phyloP scores from a whole-genome alignment of 2,329 filamentous ascomycete genomes.

The Calonectria fujianensis region DNA sequence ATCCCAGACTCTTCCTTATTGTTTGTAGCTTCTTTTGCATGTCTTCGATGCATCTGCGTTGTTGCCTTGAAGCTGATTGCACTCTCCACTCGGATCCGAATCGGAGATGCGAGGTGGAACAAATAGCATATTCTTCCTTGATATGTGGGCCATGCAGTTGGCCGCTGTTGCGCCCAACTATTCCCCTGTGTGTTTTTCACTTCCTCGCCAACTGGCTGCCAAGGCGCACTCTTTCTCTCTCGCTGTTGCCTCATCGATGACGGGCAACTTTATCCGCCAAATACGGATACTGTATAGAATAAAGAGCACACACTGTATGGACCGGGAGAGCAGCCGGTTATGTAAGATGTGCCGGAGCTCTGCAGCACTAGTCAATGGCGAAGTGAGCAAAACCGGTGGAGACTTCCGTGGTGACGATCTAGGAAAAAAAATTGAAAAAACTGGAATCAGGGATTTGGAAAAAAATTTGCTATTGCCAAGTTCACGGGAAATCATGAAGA shows the following conservation, averaged over 20 bases:
- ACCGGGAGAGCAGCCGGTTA: slow-evolving; percentile 31
- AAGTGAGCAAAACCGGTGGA: slow-evolving; percentile 24
- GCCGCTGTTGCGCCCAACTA: background rate
- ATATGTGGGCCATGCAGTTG: slow-evolving; percentile 1
- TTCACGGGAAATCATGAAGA: background rate
- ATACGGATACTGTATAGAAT: background rate
- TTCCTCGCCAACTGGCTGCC: background rate
- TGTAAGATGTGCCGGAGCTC: slow-evolving; percentile 33
- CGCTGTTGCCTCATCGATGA: slow-evolving; percentile 19
- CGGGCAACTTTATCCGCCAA: slow-evolving; percentile 18
- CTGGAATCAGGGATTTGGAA: slow-evolving; percentile 21
- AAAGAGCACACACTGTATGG: slow-evolving; percentile 19
- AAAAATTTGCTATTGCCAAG: background rate
- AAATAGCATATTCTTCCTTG: slow-evolving; percentile 1
- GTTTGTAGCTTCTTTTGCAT: background rate
- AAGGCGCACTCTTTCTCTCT: background rate
- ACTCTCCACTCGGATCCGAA: slow-evolving; percentile 21
- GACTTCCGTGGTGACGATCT: slow-evolving; percentile 24
- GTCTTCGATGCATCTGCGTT: background rate
- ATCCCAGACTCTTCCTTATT: slow-evolving; percentile 28
- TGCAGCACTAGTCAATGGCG: slow-evolving; percentile 28
- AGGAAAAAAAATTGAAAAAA: background rate
- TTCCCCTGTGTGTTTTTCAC: background rate
- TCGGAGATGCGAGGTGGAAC: slow-evolving; percentile 4
- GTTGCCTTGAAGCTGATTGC: background rate